These are phyloP conservation scores for Yamadazyma sp. DNA, from an alignment of 1,139 yeast genomes.

Conservation along the genomic window DNA sequence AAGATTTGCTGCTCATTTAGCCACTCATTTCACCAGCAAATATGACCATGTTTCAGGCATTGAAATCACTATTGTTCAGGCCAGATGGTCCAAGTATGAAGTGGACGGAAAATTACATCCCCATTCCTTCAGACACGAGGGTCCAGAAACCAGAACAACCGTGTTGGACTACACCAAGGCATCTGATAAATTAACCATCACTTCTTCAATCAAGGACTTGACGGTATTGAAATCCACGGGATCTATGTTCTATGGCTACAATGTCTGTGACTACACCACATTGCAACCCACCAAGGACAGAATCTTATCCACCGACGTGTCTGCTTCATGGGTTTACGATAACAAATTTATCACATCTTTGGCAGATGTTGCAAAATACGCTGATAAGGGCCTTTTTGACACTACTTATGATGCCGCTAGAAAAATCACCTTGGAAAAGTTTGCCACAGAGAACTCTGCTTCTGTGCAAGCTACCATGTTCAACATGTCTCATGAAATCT, in stretches of 20 bases:
- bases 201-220: conserved; percentile 77
- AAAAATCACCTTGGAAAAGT: conserved; percentile 66
- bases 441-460: conserved; percentile 83
- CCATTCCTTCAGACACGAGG: conserved; percentile 83
- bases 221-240: conserved; percentile 93
- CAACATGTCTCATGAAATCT: conserved; percentile 78
- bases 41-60: conserved; percentile 75
- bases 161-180: conserved; percentile 51
- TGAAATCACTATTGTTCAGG: conserved; percentile 65
- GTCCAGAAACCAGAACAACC: conserved; percentile 73
- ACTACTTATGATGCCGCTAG: conserved; percentile 59
- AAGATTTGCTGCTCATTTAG: conserved; percentile 82
- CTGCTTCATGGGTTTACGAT: conserved; percentile 71
- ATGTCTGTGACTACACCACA: conserved; percentile 85
- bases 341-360: conserved; percentile 48
- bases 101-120: conserved; percentile 74
- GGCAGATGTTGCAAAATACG: conserved; percentile 49
- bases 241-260: conserved; percentile 86
- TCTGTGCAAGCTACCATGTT: conserved; percentile 96
- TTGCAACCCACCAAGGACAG: conserved; percentile 80
- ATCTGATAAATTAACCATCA: conserved; percentile 51
- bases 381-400: conserved; percentile 67
- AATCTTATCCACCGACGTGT: conserved; percentile 83
- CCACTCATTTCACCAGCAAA: conserved; percentile 73
- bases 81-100: conserved; percentile 74